These are phyloP conservation scores for Dalechampia spathulata DNA, from an alignment of 441 rosid genomes.

Conservation along the genomic window DNA sequence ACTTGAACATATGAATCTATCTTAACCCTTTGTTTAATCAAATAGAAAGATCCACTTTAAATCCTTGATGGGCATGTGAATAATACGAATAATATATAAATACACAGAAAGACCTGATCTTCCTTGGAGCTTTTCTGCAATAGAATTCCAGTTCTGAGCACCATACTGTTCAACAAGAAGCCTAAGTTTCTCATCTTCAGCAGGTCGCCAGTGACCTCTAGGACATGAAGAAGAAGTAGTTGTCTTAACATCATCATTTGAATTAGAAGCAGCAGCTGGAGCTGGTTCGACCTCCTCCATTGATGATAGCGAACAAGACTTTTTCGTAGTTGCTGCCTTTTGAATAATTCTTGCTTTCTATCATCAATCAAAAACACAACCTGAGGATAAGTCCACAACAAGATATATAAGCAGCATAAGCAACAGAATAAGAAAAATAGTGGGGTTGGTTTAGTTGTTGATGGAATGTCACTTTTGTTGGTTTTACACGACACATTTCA, in stretches of 20 bases:
- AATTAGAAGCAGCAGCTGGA: slow-evolving; percentile 20
- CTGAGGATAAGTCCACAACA: slow-evolving; percentile 23
- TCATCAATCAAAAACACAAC: slow-evolving; percentile 13
- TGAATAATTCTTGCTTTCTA: slow-evolving; percentile 12
- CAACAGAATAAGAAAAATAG: slow-evolving; percentile 33
- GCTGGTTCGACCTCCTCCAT: slow-evolving; percentile 28
- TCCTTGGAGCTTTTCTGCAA: slow-evolving; percentile 79
- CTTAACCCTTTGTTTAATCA: too few species aligned
- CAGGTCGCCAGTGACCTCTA: slow-evolving; percentile 97
- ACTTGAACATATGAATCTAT: too few species aligned
- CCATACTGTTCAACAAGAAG: slow-evolving; percentile 82
- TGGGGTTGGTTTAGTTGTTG: slow-evolving; percentile 59
- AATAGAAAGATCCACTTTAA: too few species aligned
- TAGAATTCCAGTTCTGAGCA: slow-evolving; percentile 93
- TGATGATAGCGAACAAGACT: slow-evolving; percentile 4
- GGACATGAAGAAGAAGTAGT: slow-evolving; percentile 22
- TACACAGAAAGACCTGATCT: slow-evolving; percentile 83
- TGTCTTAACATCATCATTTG: slow-evolving; percentile 34
- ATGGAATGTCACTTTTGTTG: slow-evolving; percentile 71
- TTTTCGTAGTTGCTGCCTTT: too few species aligned
- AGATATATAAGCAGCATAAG: slow-evolving; percentile 31
- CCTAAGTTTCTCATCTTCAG: slow-evolving; percentile 76
- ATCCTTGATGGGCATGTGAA: too few species aligned
- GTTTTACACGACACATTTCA: slow-evolving; percentile 51
- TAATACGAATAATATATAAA: too few species aligned